phyloP scores from a whole-genome alignment of 768 basidiomycete genomes.

The Lactarius evosmus region DNA sequence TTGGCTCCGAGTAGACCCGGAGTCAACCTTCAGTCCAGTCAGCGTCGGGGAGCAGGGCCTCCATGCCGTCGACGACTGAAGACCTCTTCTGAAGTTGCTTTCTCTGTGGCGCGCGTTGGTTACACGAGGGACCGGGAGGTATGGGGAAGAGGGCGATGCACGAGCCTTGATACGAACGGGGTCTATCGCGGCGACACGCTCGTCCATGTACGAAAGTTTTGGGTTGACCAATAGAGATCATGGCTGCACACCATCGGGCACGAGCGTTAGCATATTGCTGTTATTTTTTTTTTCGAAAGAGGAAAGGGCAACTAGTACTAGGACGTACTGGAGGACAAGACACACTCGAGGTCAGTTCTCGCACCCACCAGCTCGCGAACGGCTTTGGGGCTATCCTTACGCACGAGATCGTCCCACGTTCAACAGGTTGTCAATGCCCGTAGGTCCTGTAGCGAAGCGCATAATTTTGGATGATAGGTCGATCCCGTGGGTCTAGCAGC shows the following conservation, averaged over 20 bases:
- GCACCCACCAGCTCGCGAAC: conserved; percentile 68
- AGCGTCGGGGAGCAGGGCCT: conserved; percentile 62
- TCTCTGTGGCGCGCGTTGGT: conserved; percentile 42
- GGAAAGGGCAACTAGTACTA: background rate
- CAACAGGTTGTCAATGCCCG: conserved; percentile 52
- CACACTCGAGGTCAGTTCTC: conserved; percentile 83
- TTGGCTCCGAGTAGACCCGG: conserved; percentile 67
- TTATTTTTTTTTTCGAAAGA: background rate
- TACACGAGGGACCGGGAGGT: background rate
- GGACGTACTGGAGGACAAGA: conserved; percentile 15
- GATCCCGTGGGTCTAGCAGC: conserved; percentile 56
- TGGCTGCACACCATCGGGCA: conserved; percentile 53
- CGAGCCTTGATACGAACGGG: conserved; percentile 59
- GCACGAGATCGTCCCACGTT: conserved; percentile 83
- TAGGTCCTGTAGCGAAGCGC: conserved; percentile 65
- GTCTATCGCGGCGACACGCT: conserved; percentile 57
- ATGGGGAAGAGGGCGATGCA: conserved; percentile 38
- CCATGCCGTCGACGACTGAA: conserved; percentile 58
- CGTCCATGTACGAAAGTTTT: conserved; percentile 66
- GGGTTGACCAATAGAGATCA: conserved; percentile 57
- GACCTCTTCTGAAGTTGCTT: conserved; percentile 71
- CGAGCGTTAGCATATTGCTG: conserved; percentile 62
- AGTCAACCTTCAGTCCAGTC: conserved; percentile 66
- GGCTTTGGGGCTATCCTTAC: conserved; percentile 76
- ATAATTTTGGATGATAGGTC: conserved; percentile 76